Percentiles rank a stretch among this genome's conserved stretches.
Evolutionary conservation across 371 early-diverging fungal genomes (phyloP).

Genomic region (Chytridium lagenaria): DNA sequence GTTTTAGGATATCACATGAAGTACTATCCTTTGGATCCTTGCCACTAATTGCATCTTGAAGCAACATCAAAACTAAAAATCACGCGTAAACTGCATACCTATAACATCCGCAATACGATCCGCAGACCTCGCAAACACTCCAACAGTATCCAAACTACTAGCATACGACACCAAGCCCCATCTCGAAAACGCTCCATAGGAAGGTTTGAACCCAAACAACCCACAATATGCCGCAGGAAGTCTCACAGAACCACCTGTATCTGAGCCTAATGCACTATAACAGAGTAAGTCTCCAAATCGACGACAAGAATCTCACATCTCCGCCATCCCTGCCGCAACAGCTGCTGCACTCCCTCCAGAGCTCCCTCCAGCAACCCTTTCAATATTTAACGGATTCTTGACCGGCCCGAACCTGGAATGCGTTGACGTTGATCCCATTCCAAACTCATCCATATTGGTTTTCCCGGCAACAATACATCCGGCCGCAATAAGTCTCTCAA

Average conservation of each 20-base stretch:
- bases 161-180: conserved; percentile 88
- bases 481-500: conserved; percentile 59
- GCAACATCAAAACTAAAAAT: neutral
- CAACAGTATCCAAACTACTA: conserved; percentile 88
- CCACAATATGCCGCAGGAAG: conserved; percentile 95
- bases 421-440: conserved; percentile 80
- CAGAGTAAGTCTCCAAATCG: conserved; percentile 1
- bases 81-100: neutral
- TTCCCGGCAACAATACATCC: conserved; percentile 84
- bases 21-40: neutral
- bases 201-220: conserved; percentile 91
- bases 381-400: conserved; percentile 40
- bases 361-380: conserved; percentile 84
- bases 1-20: neutral
- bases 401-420: conserved; percentile 49
- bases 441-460: conserved; percentile 96
- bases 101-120: conserved; percentile 56
- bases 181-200: conserved; percentile 88
- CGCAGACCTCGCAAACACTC: conserved; percentile 72
- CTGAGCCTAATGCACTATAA: conserved; percentile 81
- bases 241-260: conserved; percentile 94
- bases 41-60: neutral
- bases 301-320: conserved; percentile 62
- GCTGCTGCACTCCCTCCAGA: conserved; percentile 94
- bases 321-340: conserved; percentile 79